These are phyloP conservation scores for Beauveria caledonica DNA, from an alignment of 2,329 filamentous ascomycete genomes.

Conservation along the genomic window DNA sequence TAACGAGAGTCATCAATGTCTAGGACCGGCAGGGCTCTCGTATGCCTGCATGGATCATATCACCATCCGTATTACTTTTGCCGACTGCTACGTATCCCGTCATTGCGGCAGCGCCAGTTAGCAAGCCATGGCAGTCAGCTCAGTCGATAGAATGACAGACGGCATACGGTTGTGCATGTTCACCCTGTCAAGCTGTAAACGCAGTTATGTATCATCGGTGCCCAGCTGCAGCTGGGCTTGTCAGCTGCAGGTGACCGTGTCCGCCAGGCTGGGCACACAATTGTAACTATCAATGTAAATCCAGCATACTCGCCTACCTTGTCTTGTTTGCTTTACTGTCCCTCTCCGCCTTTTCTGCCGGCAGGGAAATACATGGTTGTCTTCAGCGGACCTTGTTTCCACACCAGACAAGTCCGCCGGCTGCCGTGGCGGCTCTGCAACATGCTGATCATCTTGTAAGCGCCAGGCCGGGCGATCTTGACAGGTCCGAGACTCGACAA, in stretches of 20 bases:
- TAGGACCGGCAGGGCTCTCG: neutral
- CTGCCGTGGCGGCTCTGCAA: neutral
- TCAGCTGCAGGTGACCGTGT: slow-evolving; percentile 4
- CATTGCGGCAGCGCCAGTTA: neutral
- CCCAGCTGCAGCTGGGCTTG: neutral
- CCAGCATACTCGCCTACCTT: neutral
- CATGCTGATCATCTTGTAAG: slow-evolving; percentile 1
- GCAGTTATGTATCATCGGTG: neutral
- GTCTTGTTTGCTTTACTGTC: too few species aligned
- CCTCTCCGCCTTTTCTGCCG: too few species aligned
- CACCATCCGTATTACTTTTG: neutral
- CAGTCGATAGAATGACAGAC: neutral
- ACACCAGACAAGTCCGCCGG: neutral
- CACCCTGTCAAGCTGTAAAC: neutral
- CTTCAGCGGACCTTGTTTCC: neutral
- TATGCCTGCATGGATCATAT: neutral
- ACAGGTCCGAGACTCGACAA: neutral
- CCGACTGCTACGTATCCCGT: neutral
- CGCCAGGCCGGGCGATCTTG: neutral
- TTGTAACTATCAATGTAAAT: neutral
- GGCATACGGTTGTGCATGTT: neutral
- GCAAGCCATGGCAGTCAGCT: neutral
- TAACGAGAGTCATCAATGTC: neutral
- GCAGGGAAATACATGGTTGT: neutral
- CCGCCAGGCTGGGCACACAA: too few species aligned